These are phyloP conservation scores for Cenchrus americanus DNA, from an alignment of 176 grass and related monocot genomes.

Conservation along the genomic window DNA sequence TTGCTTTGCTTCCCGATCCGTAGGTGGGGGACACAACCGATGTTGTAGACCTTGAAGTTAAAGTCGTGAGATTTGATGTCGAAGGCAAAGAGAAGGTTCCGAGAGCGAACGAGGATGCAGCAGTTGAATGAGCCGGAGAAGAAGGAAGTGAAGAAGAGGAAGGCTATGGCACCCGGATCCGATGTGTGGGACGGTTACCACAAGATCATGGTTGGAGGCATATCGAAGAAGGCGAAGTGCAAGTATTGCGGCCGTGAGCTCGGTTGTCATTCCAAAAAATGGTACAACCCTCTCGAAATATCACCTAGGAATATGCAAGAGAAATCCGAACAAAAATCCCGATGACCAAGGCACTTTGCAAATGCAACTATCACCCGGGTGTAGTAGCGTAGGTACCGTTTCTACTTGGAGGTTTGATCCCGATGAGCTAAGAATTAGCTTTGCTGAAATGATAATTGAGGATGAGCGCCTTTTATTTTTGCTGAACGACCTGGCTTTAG, in stretches of 20 bases:
- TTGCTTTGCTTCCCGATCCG: too few species aligned
- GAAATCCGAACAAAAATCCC: neutral
- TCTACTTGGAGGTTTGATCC: neutral
- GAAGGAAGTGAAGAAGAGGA: neutral
- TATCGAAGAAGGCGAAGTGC: neutral
- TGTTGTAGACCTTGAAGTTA: too few species aligned
- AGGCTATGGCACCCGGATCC: neutral
- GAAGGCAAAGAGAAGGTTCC: neutral
- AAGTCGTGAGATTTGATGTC: too few species aligned
- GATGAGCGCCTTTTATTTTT: neutral
- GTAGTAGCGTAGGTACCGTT: neutral
- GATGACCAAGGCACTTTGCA: neutral
- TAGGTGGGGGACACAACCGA: too few species aligned
- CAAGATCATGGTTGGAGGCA: neutral
- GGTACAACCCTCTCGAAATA: neutral
- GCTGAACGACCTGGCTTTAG: neutral
- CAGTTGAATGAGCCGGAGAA: too few species aligned
- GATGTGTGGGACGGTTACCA: neutral
- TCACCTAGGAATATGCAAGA: neutral
- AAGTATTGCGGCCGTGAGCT: neutral
- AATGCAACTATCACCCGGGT: neutral
- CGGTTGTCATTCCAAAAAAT: neutral
- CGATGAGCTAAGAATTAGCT: neutral
- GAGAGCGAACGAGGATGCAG: neutral
- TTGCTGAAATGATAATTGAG: conserved; percentile 2